Percentiles rank a stretch among this genome's conserved stretches.
phyloP scores from a whole-genome alignment of 2,329 filamentous ascomycete species.

The Albophoma yamanashiensis region DNA sequence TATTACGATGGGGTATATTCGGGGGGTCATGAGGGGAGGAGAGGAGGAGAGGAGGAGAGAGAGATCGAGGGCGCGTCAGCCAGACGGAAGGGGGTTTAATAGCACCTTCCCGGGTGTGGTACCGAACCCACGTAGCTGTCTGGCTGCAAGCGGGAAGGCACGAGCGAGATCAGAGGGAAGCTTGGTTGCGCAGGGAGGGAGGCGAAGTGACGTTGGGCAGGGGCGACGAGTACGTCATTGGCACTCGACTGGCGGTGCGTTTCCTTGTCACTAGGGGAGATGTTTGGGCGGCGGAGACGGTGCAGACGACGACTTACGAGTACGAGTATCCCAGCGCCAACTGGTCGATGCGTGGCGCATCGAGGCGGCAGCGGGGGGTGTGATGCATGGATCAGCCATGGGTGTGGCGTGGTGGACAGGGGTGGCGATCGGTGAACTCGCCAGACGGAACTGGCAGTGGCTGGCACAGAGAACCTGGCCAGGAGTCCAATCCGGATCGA shows the following conservation, averaged over 20 bases:
- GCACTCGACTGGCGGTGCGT: neutral
- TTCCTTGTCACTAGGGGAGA: neutral
- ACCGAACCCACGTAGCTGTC: neutral
- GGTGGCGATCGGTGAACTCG: neutral
- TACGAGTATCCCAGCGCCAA: neutral
- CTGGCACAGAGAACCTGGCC: neutral
- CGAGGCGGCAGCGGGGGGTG: neutral
- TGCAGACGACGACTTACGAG: neutral
- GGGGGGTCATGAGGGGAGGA: slow-evolving; percentile 5
- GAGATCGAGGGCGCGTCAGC: slow-evolving; percentile 3
- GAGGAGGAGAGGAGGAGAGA: slow-evolving; percentile 1
- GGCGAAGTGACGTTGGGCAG: slow-evolving; percentile 22
- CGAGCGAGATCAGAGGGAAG: slow-evolving; percentile 5
- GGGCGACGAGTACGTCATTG: slow-evolving; percentile 23
- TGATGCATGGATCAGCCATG: neutral
- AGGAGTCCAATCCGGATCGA: neutral
- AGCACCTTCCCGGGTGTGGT: neutral
- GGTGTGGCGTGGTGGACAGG: neutral
- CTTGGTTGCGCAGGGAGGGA: slow-evolving; percentile 8
- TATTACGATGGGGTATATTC: slow-evolving; percentile 12
- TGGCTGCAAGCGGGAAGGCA: slow-evolving; percentile 2
- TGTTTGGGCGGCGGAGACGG: neutral
- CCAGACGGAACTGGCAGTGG: neutral
- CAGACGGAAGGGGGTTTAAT: slow-evolving; percentile 1
- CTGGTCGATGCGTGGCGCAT: neutral